Conservation (phyloP, 2,329 filamentous ascomycete genomes). For the Diaporthe citrichinensis region DNA sequence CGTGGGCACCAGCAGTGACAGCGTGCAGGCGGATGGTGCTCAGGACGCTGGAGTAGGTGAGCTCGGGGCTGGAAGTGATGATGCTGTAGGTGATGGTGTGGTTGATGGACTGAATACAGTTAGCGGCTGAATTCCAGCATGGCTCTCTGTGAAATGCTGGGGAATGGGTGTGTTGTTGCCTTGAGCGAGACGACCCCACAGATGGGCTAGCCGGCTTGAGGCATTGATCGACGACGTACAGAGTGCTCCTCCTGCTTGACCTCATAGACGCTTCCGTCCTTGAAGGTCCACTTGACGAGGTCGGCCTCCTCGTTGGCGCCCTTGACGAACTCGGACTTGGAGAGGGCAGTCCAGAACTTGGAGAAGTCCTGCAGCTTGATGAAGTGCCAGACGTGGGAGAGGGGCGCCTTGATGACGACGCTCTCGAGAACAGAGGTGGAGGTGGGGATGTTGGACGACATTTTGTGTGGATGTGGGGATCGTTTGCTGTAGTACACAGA, state of each 20-base stretch:
- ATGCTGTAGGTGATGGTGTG: constrained; percentile 83
- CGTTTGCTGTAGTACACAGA: not conserved
- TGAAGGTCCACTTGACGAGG: constrained; percentile 78
- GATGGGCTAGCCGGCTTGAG: not conserved
- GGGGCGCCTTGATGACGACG: constrained; percentile 76
- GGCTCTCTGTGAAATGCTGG: not conserved
- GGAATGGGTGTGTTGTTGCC: not conserved
- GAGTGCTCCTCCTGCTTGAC: constrained; percentile 85
- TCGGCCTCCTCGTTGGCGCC: constrained; percentile 75
- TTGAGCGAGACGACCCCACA: not conserved
- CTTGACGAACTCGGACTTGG: constrained; percentile 74
- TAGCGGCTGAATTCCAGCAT: not conserved
- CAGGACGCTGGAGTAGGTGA: constrained; percentile 76
- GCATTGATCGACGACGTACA: constrained; percentile 57
- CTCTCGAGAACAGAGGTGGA: constrained; percentile 77
- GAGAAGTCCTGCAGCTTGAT: constrained; percentile 80
- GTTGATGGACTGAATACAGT: constrained; percentile 69
- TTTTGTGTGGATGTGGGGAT: constrained; percentile 15
- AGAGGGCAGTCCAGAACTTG: constrained; percentile 76
- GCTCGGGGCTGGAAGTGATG: constrained; percentile 75
- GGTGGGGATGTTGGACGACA: constrained; percentile 67
- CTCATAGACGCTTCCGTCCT: constrained; percentile 76
- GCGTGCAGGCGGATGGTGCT: constrained; percentile 76
- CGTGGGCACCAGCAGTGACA: constrained; percentile 75
- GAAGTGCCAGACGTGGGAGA: constrained; percentile 77